These are phyloP conservation scores for Brasilioporus rufonigricans DNA, from an alignment of 768 basidiomycete genomes.

Conservation along the genomic window DNA sequence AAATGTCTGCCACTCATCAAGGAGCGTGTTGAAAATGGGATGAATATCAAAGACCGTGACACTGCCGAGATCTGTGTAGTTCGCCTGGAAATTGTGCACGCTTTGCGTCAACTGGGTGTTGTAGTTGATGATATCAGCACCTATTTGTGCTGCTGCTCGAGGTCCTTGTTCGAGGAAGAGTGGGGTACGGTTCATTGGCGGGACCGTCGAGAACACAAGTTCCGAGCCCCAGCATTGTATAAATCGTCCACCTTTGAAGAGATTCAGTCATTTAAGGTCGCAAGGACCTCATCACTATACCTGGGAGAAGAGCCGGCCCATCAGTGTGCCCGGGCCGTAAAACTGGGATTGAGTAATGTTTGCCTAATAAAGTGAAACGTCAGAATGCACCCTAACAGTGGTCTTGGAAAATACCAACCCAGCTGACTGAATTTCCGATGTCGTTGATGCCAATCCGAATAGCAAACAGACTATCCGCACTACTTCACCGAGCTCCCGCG, in stretches of 20 bases:
- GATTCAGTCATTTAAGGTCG: neutral
- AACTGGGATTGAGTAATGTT: conserved; percentile 25
- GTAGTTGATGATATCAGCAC: conserved; percentile 43
- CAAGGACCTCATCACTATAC: conserved; percentile 4
- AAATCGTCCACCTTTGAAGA: conserved; percentile 18
- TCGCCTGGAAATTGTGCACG: conserved; percentile 39
- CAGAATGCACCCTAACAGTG: neutral
- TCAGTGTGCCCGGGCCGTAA: conserved; percentile 23
- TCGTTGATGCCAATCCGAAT: conserved; percentile 77
- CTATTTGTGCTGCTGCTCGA: conserved; percentile 27
- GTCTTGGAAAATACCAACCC: conserved; percentile 13
- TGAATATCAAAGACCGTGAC: conserved; percentile 54
- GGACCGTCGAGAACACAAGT: conserved; percentile 62
- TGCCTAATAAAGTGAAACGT: conserved; percentile 11
- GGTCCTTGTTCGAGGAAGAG: conserved; percentile 44
- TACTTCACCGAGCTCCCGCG: conserved; percentile 51
- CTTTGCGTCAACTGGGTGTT: conserved; percentile 45
- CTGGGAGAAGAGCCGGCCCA: conserved; percentile 29
- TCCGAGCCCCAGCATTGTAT: conserved; percentile 45
- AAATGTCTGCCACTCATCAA: conserved; percentile 50
- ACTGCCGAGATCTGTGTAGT: conserved; percentile 42
- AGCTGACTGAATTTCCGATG: conserved; percentile 29
- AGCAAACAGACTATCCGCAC: conserved; percentile 56
- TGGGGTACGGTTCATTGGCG: conserved; percentile 57
- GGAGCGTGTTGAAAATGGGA: conserved; percentile 55